Base-by-base conservation (phyloP, 2,329 filamentous ascomycete species). In the Balansia obtecta region DNA sequence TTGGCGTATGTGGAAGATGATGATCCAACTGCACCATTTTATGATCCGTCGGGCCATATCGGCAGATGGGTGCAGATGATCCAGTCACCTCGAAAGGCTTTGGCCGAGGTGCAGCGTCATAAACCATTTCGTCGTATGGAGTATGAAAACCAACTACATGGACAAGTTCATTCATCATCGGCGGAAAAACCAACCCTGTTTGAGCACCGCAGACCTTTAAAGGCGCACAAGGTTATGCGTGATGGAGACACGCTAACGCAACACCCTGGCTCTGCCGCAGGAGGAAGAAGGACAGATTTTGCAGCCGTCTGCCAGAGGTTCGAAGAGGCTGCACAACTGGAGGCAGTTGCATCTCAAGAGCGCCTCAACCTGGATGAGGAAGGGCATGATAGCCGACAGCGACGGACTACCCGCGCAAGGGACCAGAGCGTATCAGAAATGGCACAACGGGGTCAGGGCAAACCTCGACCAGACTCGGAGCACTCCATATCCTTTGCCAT, bases 11-110 rank as follows among this genome's bases (percentile, higher is more conserved):
- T 42, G 11, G 46, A 48, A 15, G 27, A 20, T 33, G 46, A 48
- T 6, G 46, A 42, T 20, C 15, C 38, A 11, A 27, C 22, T 27
- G 22, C 34, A 27, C 46, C 27, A 3, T 48, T 48, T 13, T 27
- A 48, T 42, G 39, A 48, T 15, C 38, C 46, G 4, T 42, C 46
- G 4, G 46, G 46, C 4, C 41, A 18, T 7, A 48, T 48, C 20
- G 46, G 46, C 9, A 41, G 22, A 48, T 48, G 46, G 46, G 27
- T 48, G 11, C 46, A 48, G 30, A 48, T 42, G 38, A 48, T 42
- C 9, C 46, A 48, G 34, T 41, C 46, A 39, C 46, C 46, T 11
- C n/a, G 38, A 18, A 42, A 42, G 18, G 27, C 46, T 48, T n/a
- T 22, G 15, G 8, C 9, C 27, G 20, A 30, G 15, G 15, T 39